Base-by-base conservation (phyloP, 2,329 filamentous ascomycete genomes). In the Sarocladium oryzae region DNA sequence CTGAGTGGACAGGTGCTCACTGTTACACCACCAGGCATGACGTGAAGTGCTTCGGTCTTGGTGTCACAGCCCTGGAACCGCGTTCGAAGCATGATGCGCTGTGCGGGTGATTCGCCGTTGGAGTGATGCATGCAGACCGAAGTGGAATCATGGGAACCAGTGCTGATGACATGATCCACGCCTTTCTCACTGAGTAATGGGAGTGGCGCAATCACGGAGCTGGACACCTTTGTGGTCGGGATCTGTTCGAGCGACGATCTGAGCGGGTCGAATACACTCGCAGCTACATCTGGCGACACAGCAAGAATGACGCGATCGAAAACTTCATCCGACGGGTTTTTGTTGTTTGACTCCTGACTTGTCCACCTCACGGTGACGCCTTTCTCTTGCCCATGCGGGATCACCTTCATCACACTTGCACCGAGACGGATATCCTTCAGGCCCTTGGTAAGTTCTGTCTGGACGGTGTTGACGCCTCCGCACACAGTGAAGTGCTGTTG, bases 301-400 rank as follows among this genome's bases (percentile, higher is more conserved):
- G 77, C 77, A 1, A 82, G 63, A 21, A 82, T 63, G 1, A 79
- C 76, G 2, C 66, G 67, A 50, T 81, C 77, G 50, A 80, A 81
- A 0, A 57, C 50, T 16, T 73, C 67, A 21, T 66, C 57, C n/a
- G 30, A 26, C 18, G 57, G 11, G 15, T 52, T 7, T 4, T 46
- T 54, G 1, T 49, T 18, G 15, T 38, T 52, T 11, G 58, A 56
- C 4, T 13, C 1, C 37, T 53, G 7, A 54, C 56, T 59, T 30
- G 28, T 57, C 72, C 71, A 75, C 2, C 57, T 56, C 5, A 75
- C 53, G 9, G 54, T 56, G 4, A 71, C 62, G 1, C 53, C 53
- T 2, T 49, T 54, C 10, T 50, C 43, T 15, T 20, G n/a, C 2
- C 43, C 41, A 15, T 28, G 21, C 5, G 64, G 58, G 26, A 64